Percentiles rank a stretch among this genome's conserved stretches.
These are phyloP conservation scores for Panicum miliaceum DNA, from an alignment of 176 grass and related monocot species.

Conservation along the genomic window DNA sequence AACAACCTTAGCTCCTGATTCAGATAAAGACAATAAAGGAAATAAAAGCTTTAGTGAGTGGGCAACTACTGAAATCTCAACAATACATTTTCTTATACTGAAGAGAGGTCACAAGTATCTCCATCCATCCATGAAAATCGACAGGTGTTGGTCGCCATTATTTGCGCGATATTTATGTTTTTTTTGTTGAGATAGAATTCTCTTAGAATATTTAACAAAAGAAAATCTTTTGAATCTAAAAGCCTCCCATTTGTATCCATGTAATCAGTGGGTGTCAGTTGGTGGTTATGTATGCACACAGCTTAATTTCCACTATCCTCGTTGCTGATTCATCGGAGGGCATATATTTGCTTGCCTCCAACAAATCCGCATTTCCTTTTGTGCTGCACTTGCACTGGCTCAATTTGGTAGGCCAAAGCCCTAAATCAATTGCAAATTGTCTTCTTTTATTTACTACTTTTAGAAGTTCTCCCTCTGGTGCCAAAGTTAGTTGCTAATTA, in stretches of 20 bases:
- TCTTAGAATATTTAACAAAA: neutral
- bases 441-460: constrained; percentile 38
- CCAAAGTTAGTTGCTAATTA: neutral
- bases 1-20: neutral
- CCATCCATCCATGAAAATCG: neutral
- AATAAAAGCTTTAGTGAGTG: constrained; percentile 13
- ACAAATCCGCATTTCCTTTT: neutral
- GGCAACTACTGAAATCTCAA: constrained; percentile 20
- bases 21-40: neutral
- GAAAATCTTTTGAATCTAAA: neutral
- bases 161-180: neutral
- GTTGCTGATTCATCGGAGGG: constrained; percentile 46
- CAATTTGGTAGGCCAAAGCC: constrained; percentile 29
- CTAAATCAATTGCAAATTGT: neutral
- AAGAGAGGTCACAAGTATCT: neutral
- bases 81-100: neutral
- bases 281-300: constrained; percentile 25
- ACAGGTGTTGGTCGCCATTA: constrained; percentile 33
- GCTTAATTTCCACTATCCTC: constrained; percentile 42
- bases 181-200: neutral
- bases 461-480: neutral
- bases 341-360: neutral
- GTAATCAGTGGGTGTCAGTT: constrained; percentile 8
- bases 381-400: constrained; percentile 37
- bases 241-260: constrained; percentile 21